Conservation (phyloP, 805 yeast species). For the Candida taoyuanica region DNA sequence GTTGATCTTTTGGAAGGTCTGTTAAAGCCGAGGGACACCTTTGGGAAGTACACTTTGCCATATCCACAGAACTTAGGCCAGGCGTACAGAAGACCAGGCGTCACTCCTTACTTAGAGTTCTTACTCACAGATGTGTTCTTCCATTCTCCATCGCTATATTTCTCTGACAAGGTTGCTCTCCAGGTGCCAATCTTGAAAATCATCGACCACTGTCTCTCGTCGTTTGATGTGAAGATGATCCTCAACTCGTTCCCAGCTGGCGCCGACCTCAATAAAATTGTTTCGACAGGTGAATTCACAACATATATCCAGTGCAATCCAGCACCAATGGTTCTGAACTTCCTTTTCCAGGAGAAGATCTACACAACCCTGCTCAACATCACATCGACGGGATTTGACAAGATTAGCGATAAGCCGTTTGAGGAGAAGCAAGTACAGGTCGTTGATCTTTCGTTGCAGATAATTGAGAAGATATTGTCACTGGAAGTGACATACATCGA, state of each 20-base stretch:
- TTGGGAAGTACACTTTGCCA: slow-evolving; percentile 39
- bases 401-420: slow-evolving; percentile 36
- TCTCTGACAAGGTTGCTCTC: slow-evolving; percentile 35
- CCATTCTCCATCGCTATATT: slow-evolving; percentile 39
- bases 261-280: slow-evolving; percentile 46
- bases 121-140: slow-evolving; percentile 62
- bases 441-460: slow-evolving; percentile 38
- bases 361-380: slow-evolving; percentile 53
- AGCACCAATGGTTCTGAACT: slow-evolving; percentile 58
- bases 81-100: slow-evolving; percentile 57
- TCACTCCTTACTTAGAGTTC: slow-evolving; percentile 79
- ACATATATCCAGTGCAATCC: slow-evolving; percentile 63
- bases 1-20: slow-evolving; percentile 41
- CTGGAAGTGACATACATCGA: slow-evolving; percentile 59
- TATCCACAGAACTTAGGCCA: slow-evolving; percentile 64
- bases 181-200: slow-evolving; percentile 52
- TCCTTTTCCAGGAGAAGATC: slow-evolving; percentile 55
- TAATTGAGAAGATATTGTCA: slow-evolving; percentile 43
- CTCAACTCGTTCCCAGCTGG: slow-evolving; percentile 48
- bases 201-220: slow-evolving; percentile 41
- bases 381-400: slow-evolving; percentile 57
- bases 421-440: slow-evolving; percentile 32
- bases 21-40: slow-evolving; percentile 29
- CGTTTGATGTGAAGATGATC: slow-evolving; percentile 50
- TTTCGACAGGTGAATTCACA: slow-evolving; percentile 40